phyloP scores from a whole-genome alignment of 345 rosid species.

The Noccaea caerulescens region DNA sequence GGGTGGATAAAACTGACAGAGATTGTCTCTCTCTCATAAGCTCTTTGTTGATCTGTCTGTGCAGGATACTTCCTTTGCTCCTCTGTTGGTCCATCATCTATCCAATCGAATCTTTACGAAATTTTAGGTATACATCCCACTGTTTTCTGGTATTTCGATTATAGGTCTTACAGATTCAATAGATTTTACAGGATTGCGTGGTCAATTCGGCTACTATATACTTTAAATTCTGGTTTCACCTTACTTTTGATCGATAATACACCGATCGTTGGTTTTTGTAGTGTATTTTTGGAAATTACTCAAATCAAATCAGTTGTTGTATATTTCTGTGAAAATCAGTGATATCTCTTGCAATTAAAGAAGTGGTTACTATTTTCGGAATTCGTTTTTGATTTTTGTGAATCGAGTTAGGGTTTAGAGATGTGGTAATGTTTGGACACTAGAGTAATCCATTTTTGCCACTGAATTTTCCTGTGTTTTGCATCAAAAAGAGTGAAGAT shows the following conservation, averaged over 20 bases:
- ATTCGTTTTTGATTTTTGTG: slow-evolving; percentile 1
- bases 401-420: slow-evolving; percentile 2
- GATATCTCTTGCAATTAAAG: neutral
- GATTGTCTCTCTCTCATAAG: neutral
- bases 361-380: neutral
- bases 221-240: neutral
- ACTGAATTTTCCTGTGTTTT: slow-evolving; percentile 8
- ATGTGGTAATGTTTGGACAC: slow-evolving; percentile 20
- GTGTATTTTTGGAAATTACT: neutral
- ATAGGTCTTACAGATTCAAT: no score
- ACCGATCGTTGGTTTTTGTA: slow-evolving; percentile 6
- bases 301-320: neutral
- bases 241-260: slow-evolving; percentile 2
- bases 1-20: slow-evolving; percentile 20
- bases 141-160: neutral
- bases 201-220: slow-evolving; percentile 7
- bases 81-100: slow-evolving; percentile 10
- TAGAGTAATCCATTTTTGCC: neutral
- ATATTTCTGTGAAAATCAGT: slow-evolving; percentile 1
- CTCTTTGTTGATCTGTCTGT: slow-evolving; percentile 30
- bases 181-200: neutral
- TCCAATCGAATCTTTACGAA: slow-evolving; percentile 22
- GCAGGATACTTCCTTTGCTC: slow-evolving; percentile 10
- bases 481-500: slow-evolving; percentile 39
- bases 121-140: slow-evolving; percentile 1